Conservation (phyloP, 768 basidiomycete genomes). For the Mycena maculata region DNA sequence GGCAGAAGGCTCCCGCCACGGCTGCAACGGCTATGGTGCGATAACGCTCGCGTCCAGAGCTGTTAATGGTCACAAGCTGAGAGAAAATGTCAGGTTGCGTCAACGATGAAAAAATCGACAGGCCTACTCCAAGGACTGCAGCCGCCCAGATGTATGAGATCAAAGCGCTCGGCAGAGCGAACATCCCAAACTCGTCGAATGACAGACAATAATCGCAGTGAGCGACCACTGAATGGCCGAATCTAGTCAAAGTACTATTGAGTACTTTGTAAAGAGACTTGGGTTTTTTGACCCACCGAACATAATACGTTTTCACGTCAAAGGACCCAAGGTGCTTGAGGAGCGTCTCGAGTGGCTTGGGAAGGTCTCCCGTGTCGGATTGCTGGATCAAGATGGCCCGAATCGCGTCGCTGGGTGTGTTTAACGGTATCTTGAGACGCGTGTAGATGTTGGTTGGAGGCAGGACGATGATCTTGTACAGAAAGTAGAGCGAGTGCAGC, state of each 20-base stretch:
- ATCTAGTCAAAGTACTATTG: constrained; percentile 58
- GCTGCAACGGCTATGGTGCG: constrained; percentile 61
- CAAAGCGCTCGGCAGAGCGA: constrained; percentile 63
- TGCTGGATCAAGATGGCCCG: constrained; percentile 56
- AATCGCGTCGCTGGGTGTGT: constrained; percentile 64
- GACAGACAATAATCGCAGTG: constrained; percentile 76
- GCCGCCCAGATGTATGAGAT: constrained; percentile 71
- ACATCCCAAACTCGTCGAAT: constrained; percentile 69
- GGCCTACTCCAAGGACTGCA: constrained; percentile 60
- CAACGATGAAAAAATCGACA: neutral
- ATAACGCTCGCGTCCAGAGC: constrained; percentile 55
- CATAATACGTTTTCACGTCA: constrained; percentile 68
- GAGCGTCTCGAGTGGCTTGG: constrained; percentile 61
- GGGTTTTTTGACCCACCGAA: constrained; percentile 55
- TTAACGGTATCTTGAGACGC: constrained; percentile 64
- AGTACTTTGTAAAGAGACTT: neutral
- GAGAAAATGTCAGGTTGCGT: neutral
- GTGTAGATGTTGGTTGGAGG: constrained; percentile 74
- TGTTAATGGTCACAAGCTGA: constrained; percentile 53
- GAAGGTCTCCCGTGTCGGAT: constrained; percentile 57
- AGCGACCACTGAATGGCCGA: constrained; percentile 74
- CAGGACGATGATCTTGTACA: constrained; percentile 57
- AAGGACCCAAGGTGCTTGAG: constrained; percentile 66
- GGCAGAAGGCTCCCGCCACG: constrained; percentile 43
- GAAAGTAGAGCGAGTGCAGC: constrained; percentile 61